phyloP scores from a whole-genome alignment of 345 rosid genomes.

The Populus simonii region DNA sequence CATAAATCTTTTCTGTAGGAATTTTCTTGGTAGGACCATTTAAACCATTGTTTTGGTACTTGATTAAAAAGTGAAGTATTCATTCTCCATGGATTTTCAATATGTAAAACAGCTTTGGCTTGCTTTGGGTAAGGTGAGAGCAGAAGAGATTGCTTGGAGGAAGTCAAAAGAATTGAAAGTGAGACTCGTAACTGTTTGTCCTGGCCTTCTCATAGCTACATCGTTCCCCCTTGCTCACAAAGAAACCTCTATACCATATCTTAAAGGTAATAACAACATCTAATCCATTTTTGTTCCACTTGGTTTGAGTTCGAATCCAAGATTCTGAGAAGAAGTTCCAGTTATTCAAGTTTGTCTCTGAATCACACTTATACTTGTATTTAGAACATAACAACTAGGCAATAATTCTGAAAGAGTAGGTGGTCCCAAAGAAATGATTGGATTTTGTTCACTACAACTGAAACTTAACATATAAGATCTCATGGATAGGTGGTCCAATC shows the following conservation, averaged over 20 bases:
- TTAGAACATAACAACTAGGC: too few relatives aligned
- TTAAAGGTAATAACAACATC: slow-evolving; percentile 25
- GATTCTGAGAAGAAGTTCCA: not conserved
- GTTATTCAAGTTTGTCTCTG: too few relatives aligned
- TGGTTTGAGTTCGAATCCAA: not conserved
- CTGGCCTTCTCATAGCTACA: slow-evolving; percentile 38
- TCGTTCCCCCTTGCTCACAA: slow-evolving; percentile 22
- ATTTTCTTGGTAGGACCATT: not conserved
- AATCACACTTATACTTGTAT: too few relatives aligned
- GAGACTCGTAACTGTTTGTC: slow-evolving; percentile 36
- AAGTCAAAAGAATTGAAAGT: slow-evolving; percentile 37
- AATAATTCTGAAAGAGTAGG: too few relatives aligned
- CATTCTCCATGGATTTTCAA: not conserved
- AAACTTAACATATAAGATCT: not conserved
- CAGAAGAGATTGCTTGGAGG: slow-evolving; percentile 42
- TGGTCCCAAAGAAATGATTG: not conserved
- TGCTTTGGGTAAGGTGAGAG: slow-evolving; percentile 39
- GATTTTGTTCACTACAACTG: not conserved
- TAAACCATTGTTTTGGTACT: not conserved
- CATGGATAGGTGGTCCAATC: slow-evolving; percentile 17
- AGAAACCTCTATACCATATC: slow-evolving; percentile 28
- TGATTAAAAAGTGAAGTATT: not conserved
- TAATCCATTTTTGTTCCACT: not conserved
- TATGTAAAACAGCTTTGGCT: slow-evolving; percentile 35
- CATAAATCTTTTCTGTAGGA: not conserved